Evolutionary conservation across 2,329 filamentous ascomycete species (phyloP).

Genomic region (Botryosphaeria agaves): DNA sequence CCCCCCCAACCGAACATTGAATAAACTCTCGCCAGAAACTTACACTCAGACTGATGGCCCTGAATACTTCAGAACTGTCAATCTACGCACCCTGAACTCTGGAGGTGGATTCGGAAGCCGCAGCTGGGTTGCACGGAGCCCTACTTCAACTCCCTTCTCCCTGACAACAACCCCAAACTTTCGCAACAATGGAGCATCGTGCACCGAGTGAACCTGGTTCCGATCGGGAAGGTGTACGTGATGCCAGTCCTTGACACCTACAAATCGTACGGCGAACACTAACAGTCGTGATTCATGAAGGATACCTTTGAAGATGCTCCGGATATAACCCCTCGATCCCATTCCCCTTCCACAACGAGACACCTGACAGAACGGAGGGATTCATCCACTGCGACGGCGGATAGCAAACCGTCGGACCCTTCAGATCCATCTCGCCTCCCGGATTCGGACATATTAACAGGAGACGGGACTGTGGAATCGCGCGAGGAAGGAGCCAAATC

Average conservation of each 20-base stretch:
- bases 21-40: too few species aligned
- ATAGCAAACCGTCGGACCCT: slow-evolving; percentile 8
- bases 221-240: neutral
- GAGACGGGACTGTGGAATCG: slow-evolving; percentile 9
- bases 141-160: too few species aligned
- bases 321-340: slow-evolving; percentile 33
- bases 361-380: slow-evolving; percentile 31
- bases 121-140: too few species aligned
- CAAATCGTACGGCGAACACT: neutral
- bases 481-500: slow-evolving; percentile 25
- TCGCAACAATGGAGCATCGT: neutral
- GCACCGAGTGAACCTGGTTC: neutral
- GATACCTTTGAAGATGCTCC: slow-evolving; percentile 73
- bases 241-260: neutral
- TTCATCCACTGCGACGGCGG: slow-evolving; percentile 16
- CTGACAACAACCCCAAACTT: too few species aligned
- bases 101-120: too few species aligned
- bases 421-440: slow-evolving; percentile 9
- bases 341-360: slow-evolving; percentile 34
- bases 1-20: too few species aligned
- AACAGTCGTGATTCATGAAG: slow-evolving; percentile 21
- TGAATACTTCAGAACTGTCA: too few species aligned
- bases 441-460: slow-evolving; percentile 11
- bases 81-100: too few species aligned
- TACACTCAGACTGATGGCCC: too few species aligned